phyloP scores from a whole-genome alignment of 2,329 filamentous ascomycete genomes.

The Aspergillus nomiae region DNA sequence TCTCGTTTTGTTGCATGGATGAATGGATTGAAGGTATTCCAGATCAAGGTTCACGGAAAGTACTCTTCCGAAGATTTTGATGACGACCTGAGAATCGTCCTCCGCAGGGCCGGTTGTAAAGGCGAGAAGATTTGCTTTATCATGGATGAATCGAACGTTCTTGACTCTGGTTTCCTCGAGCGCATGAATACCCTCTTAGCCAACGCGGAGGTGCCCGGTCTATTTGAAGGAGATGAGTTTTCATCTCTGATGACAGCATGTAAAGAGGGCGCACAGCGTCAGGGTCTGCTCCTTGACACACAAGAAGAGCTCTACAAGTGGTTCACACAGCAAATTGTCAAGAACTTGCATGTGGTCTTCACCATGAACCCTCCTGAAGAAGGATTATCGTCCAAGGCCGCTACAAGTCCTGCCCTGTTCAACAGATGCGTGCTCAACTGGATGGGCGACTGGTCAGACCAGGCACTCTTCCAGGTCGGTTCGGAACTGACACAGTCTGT shows the following conservation, averaged over 20 bases:
- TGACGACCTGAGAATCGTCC: slow-evolving; percentile 90
- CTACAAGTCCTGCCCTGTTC: slow-evolving; percentile 96
- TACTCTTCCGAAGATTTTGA: slow-evolving; percentile 99
- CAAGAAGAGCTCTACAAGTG: slow-evolving; percentile 99
- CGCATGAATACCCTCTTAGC: slow-evolving; percentile 98
- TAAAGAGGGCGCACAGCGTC: slow-evolving; percentile 95
- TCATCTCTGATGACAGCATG: slow-evolving; percentile 98
- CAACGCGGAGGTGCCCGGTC: slow-evolving; percentile 97
- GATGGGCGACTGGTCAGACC: slow-evolving; percentile 99
- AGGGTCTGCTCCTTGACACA: slow-evolving; percentile 92
- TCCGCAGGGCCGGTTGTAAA: slow-evolving; percentile 92
- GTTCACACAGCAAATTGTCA: slow-evolving; percentile 99
- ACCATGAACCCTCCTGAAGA: slow-evolving; percentile 99
- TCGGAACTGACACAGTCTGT: slow-evolving; percentile 95
- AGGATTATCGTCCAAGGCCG: slow-evolving; percentile 91
- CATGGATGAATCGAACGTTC: slow-evolving; percentile 98
- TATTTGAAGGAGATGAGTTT: slow-evolving; percentile 99
- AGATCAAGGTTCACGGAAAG: slow-evolving; percentile 99
- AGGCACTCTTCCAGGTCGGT: slow-evolving; percentile 96
- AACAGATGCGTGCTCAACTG: slow-evolving; percentile 99
- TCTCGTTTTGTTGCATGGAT: slow-evolving; percentile 99
- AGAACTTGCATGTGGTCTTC: slow-evolving; percentile 98
- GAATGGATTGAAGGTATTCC: slow-evolving; percentile 98
- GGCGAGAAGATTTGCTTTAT: slow-evolving; percentile 99
- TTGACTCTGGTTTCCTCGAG: slow-evolving; percentile 97